phyloP scores from a whole-genome alignment of 345 rosid species.

The Punica granatum region DNA sequence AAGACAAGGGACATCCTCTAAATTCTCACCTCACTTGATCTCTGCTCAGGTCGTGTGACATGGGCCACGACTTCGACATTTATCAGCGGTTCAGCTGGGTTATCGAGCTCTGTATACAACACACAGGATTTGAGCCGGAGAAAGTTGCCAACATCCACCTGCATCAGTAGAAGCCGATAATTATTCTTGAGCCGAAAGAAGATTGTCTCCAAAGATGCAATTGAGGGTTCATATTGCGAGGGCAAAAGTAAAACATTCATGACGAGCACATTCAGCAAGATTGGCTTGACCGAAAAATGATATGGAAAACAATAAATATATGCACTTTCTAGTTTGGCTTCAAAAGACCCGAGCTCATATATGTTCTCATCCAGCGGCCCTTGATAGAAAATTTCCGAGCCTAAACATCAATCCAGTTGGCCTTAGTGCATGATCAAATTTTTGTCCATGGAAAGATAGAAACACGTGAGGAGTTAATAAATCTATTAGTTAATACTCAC shows the following conservation, averaged over 20 bases:
- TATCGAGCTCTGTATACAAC: constrained; percentile 55
- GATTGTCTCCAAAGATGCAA: no score
- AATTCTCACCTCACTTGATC: constrained; percentile 56
- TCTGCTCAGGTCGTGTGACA: constrained; percentile 69
- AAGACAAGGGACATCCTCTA: neutral
- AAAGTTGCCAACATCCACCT: constrained; percentile 83
- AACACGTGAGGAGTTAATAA: neutral
- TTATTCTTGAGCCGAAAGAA: neutral
- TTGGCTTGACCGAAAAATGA: neutral
- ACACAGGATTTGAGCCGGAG: constrained; percentile 81
- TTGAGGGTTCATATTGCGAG: no score
- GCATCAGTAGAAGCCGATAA: constrained; percentile 11
- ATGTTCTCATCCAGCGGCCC: neutral
- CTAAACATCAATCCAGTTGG: neutral
- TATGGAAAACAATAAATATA: no score
- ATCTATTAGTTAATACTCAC: constrained; percentile 32
- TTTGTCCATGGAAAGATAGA: neutral
- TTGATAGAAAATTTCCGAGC: neutral
- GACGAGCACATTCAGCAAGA: neutral
- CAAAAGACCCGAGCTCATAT: neutral
- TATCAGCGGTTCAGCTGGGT: constrained; percentile 48
- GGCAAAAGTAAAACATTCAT: neutral
- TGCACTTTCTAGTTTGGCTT: neutral
- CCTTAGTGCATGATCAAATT: neutral
- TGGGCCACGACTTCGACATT: constrained; percentile 79